Percentiles rank a stretch among this genome's conserved stretches.
phyloP scores from a whole-genome alignment of 148 eudicot genomes.

The Cornus florida region DNA sequence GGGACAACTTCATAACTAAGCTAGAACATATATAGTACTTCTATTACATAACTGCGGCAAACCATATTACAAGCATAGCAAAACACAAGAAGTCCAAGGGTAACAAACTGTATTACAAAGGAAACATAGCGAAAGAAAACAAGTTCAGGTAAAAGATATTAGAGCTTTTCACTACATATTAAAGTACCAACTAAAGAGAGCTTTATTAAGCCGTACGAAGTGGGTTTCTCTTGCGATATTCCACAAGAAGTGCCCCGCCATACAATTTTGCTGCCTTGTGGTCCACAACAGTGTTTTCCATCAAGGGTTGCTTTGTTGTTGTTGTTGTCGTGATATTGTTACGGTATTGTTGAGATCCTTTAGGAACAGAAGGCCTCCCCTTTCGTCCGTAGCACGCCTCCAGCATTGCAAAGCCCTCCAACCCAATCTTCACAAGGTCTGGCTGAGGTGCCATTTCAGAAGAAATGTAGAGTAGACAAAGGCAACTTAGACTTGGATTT shows the following conservation, averaged over 20 bases:
- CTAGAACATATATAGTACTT: too few relatives aligned
- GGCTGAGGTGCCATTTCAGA: neutral
- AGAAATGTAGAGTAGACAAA: neutral
- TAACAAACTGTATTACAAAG: too few relatives aligned
- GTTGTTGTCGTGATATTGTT: too few relatives aligned
- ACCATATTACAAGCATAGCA: too few relatives aligned
- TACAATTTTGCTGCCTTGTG: neutral
- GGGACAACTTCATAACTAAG: too few relatives aligned
- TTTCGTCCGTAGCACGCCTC: neutral
- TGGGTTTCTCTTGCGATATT: neutral
- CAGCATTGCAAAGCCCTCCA: neutral
- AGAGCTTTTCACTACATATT: too few relatives aligned
- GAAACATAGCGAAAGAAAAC: too few relatives aligned
- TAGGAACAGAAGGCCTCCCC: neutral
- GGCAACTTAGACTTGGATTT: neutral
- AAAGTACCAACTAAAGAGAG: too few relatives aligned
- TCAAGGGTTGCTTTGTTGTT: neutral
- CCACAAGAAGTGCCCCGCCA: neutral
- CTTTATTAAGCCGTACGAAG: neutral
- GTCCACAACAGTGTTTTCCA: neutral
- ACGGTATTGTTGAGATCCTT: neutral
- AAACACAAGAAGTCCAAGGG: too few relatives aligned
- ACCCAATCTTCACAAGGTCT: neutral
- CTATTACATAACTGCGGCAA: too few relatives aligned
- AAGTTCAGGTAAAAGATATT: too few relatives aligned